Evolutionary conservation across 306 rosid genomes (phyloP), one percentile per base, ranked within the genome.

Genomic region (Quercus agrifolia): DNA sequence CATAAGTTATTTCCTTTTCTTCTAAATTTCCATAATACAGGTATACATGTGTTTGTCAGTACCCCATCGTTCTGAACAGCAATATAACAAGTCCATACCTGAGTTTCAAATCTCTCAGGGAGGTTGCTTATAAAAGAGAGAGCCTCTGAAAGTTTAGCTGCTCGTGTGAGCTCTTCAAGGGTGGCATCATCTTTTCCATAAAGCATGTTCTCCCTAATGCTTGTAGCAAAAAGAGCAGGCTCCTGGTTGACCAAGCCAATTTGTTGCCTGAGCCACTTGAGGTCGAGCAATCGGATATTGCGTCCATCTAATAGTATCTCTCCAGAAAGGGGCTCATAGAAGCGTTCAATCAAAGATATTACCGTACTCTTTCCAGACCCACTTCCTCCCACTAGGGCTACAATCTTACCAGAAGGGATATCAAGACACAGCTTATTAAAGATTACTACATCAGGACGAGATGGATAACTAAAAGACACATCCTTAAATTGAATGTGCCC

Each of bases 361-460:
- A 88, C 91, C 2, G 99, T 91, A 83, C 99, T 95, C 81, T 95
- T 95, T 67, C 99, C 99, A 4, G 99, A 95, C 12, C 99, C 99
- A 81, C 97, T 92, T 71, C 96, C 97, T 87, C 99, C 97, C 62
- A 95, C 98, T 67, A 95, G 92, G 15, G 99, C 99, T 51, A 92
- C 80, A 79, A 91, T 90, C 87, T 95, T 95, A 44, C 98, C 98
- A 1, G 96, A 78, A 75, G 97, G 97, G 82, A 95, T 92, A 30
- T 95, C 89, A 44, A 95, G 97, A 81, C 80, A 72, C 51, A 95
- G 76, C 76, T 89, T 89, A 69, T 88, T 74, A 86, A 95, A 95
- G 69, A 95, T 89, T 14, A 6, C 51, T 27, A 92, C 91, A 72
- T 95, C 94, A 6, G 84, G 85, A 58, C 99, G 94, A 79, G 98